These are phyloP conservation scores for Candida rishiriensis DNA, from an alignment of 805 yeast genomes.

Conservation along the genomic window DNA sequence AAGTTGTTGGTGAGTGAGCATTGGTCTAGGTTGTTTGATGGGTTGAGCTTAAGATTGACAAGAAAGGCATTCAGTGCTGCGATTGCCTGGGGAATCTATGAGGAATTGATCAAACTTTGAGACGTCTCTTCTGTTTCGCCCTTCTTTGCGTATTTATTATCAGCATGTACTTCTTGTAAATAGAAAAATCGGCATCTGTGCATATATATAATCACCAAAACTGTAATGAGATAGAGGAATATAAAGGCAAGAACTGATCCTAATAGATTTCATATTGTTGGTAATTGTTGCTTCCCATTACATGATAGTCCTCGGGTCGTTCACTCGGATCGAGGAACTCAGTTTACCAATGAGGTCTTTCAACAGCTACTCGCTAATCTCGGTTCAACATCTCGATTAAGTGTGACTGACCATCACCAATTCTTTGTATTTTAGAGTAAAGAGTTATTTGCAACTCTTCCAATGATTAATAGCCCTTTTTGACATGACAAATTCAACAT, in stretches of 20 bases:
- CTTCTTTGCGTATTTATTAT: background rate
- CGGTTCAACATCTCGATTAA: no score
- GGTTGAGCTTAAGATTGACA: slow-evolving; percentile 71
- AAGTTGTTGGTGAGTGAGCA: slow-evolving; percentile 41
- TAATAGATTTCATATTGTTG: no score
- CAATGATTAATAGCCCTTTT: slow-evolving; percentile 15
- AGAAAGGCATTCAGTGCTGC: slow-evolving; percentile 92
- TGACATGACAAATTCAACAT: slow-evolving; percentile 23
- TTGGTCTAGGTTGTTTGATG: slow-evolving; percentile 64
- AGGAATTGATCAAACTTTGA: slow-evolving; percentile 63
- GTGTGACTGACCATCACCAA: no score
- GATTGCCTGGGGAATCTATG: slow-evolving; percentile 95
- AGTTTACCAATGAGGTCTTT: no score
- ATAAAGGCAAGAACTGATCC: no score
- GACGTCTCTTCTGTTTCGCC: background rate
- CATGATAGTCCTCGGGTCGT: no score
- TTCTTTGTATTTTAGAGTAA: background rate
- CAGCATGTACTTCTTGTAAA: background rate
- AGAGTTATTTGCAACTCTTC: slow-evolving; percentile 3
- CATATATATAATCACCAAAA: no score
- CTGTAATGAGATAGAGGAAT: no score
- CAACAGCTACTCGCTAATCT: no score
- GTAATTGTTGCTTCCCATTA: no score
- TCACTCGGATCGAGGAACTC: no score
- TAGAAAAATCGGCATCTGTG: background rate